Evolutionary conservation across 164 flowering plant species (phyloP).

Genomic region (Aristolochia fimbriata): DNA sequence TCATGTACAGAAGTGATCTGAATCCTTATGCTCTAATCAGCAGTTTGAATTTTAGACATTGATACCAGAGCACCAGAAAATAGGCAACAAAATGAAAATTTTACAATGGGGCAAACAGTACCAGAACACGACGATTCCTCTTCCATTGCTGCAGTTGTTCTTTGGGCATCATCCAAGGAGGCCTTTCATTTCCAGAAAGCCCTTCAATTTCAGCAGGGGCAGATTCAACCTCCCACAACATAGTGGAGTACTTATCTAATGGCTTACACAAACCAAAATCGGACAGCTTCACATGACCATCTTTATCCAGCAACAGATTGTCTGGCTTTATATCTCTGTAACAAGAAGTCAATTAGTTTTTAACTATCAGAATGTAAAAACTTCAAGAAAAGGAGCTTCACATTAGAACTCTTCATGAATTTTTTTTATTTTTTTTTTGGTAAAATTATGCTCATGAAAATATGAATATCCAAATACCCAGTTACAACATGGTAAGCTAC

Average conservation of each 20-base stretch:
- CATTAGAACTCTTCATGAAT: too few species aligned
- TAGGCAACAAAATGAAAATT: not conserved
- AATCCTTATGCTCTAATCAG: not conserved
- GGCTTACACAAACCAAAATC: conserved; percentile 97
- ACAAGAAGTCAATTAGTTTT: conserved; percentile 3
- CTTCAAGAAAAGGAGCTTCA: too few species aligned
- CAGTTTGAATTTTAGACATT: not conserved
- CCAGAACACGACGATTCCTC: conserved; percentile 82
- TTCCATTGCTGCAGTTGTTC: conserved; percentile 78
- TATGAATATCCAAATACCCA: too few species aligned
- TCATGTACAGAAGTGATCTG: not conserved
- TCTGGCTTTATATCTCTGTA: conserved; percentile 95
- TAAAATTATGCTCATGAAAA: too few species aligned
- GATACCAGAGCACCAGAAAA: not conserved
- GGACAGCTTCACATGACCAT: conserved; percentile 93
- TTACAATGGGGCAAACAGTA: conserved; percentile 13
- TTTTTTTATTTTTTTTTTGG: too few species aligned
- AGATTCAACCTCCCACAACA: conserved; percentile 51
- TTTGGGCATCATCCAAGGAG: conserved; percentile 75
- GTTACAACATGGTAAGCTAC: too few species aligned
- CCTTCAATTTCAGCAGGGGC: conserved; percentile 31
- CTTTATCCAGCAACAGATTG: conserved; percentile 78
- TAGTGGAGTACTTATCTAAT: conserved; percentile 64
- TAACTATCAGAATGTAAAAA: too few species aligned
- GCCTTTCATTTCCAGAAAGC: conserved; percentile 21